Base-by-base conservation (phyloP, 2,329 filamentous ascomycete species). In the Penicillium brasilianum region DNA sequence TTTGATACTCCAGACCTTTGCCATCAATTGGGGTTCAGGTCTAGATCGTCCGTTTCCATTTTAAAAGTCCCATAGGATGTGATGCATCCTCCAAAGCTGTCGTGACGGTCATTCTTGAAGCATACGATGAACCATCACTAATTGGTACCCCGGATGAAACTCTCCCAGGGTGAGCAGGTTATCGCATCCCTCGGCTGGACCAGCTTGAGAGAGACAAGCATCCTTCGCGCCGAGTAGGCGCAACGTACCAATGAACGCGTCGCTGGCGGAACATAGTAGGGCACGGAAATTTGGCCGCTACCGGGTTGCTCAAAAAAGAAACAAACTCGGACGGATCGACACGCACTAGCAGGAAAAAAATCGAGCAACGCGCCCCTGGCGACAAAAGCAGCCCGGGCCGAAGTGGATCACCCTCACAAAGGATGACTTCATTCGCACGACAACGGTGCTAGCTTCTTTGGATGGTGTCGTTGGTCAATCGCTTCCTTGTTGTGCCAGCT, bases 181-280 rank as follows among this genome's bases (percentile, higher is more conserved):
- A 48, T 28, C 9, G 22, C 43, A 16, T 30, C 22, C 6, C 44
- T 48, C 16, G 44, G 39, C 39, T 43, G 25, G 25, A 30, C 48
- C 28, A 34, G 48, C 28, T 18, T 43, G 18, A 43, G 20, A 28
- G 13, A 20, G 10, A n/a, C 48, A 34, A n/a, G n/a, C 18, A 32
- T 50, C 48, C 48, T n/a, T 48, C 9, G 44, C 25, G 16, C 14
- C 16, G 48, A 34, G n/a, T 20, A 20, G 28, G 28, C n/a, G 10
- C 13, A 25, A 50, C 48, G n/a, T 28, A 50, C 28, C 30, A 50
- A 50, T 50, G 2, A n/a, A 50, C 48, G 48, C 30, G 30, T 50
- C 48, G 48, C 48, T 13, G 18, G 48, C 10, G 28, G 28, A 28
- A 50, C 20, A 34, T n/a, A 50, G 10, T 28, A 14, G 28, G n/a